These are phyloP conservation scores for Colletotrichum incanum DNA, from an alignment of 2,329 filamentous ascomycete genomes.

Conservation along the genomic window DNA sequence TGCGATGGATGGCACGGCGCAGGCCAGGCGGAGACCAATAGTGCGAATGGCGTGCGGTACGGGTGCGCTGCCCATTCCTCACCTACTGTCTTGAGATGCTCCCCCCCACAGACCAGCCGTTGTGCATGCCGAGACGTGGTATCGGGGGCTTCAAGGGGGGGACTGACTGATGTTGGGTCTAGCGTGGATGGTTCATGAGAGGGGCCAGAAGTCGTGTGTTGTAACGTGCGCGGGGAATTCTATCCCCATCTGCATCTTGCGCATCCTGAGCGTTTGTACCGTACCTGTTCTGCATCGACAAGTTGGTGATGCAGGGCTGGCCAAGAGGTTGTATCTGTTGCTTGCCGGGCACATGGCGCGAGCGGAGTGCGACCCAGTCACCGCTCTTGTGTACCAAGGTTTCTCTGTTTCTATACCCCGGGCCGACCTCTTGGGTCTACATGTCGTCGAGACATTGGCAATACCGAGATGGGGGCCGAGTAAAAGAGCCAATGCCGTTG, in stretches of 20 bases:
- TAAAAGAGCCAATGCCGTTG: background rate
- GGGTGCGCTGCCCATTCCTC: slow-evolving; percentile 1
- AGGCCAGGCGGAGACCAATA: slow-evolving; percentile 26
- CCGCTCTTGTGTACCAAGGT: background rate
- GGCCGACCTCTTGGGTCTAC: background rate
- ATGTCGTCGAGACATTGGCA: slow-evolving; percentile 3
- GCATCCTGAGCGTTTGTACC: background rate
- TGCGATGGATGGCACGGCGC: slow-evolving; percentile 27
- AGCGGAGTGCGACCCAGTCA: background rate
- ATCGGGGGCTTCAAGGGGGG: background rate
- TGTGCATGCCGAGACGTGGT: slow-evolving; percentile 15
- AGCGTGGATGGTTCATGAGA: background rate
- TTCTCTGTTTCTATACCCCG: background rate
- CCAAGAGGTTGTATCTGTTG: slow-evolving; percentile 18
- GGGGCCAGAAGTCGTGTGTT: background rate
- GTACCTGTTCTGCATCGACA: background rate
- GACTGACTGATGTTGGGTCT: background rate
- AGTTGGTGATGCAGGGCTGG: background rate
- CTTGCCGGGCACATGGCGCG: background rate
- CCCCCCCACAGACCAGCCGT: background rate
- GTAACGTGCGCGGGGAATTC: background rate
- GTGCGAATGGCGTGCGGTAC: slow-evolving; percentile 32
- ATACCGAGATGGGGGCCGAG: background rate
- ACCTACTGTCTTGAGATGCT: slow-evolving; percentile 32
- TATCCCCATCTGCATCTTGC: background rate